Percentiles rank a stretch among this genome's conserved stretches.
Conservation (phyloP, 2,329 filamentous ascomycete species). For the Blastomyces gilchristii region DNA sequence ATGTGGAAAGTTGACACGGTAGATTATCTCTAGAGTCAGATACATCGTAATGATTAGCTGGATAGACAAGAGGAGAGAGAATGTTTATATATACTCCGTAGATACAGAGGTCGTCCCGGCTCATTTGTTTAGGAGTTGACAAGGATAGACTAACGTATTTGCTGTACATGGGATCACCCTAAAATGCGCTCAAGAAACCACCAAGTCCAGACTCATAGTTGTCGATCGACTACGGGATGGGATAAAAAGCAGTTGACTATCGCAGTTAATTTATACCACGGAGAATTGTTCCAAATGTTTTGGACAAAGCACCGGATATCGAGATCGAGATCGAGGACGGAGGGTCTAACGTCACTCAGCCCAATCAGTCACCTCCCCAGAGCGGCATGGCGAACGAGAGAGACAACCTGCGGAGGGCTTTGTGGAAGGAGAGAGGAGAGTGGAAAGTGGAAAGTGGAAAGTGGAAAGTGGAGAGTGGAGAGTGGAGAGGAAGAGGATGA, state of each 20-base stretch:
- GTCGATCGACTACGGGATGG: too few relatives aligned
- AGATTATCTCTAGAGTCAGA: background rate
- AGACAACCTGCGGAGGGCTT: too few relatives aligned
- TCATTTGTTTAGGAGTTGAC: too few relatives aligned
- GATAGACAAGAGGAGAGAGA: too few relatives aligned
- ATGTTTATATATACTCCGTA: background rate
- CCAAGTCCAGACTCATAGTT: background rate
- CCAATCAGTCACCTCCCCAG: background rate
- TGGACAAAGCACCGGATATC: background rate
- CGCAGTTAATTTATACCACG: background rate
- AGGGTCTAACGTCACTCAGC: background rate
- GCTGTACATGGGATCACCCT: too few relatives aligned
- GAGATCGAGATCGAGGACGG: too few relatives aligned
- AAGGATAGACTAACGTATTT: too few relatives aligned
- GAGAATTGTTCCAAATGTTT: background rate
- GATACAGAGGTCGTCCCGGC: too few relatives aligned
- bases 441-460: too few relatives aligned
- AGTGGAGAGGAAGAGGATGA: too few relatives aligned
- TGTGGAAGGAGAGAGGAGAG: too few relatives aligned
- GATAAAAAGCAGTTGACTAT: background rate
- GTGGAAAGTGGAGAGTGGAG: too few relatives aligned
- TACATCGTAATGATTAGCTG: background rate
- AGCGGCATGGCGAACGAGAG: background rate
- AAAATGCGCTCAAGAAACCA: background rate
- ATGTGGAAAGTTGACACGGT: background rate